Conservation (phyloP, 2,329 filamentous ascomycete species). For the Epichloe hybrida region DNA sequence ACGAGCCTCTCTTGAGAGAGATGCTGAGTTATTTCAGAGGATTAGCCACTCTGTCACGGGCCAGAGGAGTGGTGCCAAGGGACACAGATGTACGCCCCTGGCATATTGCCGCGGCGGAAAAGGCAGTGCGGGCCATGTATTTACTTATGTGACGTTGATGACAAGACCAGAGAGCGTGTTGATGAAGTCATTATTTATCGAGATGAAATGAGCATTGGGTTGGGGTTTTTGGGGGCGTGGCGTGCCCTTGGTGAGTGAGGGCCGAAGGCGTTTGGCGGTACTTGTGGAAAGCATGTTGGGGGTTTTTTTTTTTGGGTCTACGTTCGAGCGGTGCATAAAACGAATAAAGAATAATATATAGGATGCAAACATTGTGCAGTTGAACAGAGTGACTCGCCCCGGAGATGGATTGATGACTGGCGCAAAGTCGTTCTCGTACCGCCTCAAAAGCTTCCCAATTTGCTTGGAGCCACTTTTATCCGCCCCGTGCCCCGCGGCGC, state of each 20-base stretch:
- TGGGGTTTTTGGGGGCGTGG: neutral
- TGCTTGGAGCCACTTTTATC: neutral
- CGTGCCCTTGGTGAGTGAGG: neutral
- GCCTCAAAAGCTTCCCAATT: too few species aligned
- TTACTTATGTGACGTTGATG: conserved; percentile 40
- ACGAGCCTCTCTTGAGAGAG: conserved; percentile 56
- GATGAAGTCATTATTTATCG: neutral
- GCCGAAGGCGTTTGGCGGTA: neutral
- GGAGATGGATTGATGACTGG: too few species aligned
- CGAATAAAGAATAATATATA: neutral
- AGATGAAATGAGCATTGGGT: neutral
- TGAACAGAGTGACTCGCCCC: too few species aligned
- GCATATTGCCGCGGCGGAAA: conserved; percentile 62
- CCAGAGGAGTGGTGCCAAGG: conserved; percentile 47
- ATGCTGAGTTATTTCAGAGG: conserved; percentile 56
- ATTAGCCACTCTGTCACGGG: conserved; percentile 53
- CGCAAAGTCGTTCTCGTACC: too few species aligned
- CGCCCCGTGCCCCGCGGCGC: neutral
- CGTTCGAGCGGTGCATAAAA: neutral
- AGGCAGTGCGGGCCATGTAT: conserved; percentile 52
- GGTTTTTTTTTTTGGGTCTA: neutral
- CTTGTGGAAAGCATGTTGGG: neutral
- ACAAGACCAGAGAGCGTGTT: conserved; percentile 9
- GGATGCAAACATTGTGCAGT: neutral
- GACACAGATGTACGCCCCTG: conserved; percentile 55